A percentile compares a stretch with the other conserved stretches of the same genome.
Conservation (phyloP, 2,329 filamentous ascomycete genomes). For the Aphanocladium album region DNA sequence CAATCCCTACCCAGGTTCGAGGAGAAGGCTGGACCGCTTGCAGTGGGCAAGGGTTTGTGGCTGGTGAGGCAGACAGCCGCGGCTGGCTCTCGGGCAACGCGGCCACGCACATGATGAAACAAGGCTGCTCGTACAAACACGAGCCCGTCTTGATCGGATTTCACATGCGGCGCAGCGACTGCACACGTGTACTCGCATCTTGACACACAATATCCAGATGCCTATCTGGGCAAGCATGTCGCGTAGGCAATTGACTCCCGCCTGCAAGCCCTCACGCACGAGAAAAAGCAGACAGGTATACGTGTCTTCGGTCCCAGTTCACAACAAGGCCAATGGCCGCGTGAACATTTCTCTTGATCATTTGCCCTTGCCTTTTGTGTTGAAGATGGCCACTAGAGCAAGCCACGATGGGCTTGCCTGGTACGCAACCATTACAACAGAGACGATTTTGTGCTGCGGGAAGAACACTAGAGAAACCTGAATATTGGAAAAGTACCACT, state of each 20-base stretch:
- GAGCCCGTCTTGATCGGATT: neutral
- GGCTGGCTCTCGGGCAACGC: neutral
- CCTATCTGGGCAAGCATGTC: neutral
- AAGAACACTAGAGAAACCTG: too few relatives aligned
- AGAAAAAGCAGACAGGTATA: too few relatives aligned
- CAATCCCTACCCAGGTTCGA: neutral
- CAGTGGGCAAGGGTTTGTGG: neutral
- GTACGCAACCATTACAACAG: too few relatives aligned
- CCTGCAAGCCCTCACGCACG: neutral
- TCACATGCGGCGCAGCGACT: neutral
- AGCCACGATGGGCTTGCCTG: too few relatives aligned
- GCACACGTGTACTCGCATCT: neutral
- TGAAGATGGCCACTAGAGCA: too few relatives aligned
- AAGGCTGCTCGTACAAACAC: slow-evolving; percentile 1
- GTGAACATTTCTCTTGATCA: too few relatives aligned
- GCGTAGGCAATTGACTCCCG: too few relatives aligned
- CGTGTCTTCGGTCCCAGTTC: too few relatives aligned
- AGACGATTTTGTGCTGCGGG: too few relatives aligned
- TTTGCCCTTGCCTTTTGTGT: too few relatives aligned
- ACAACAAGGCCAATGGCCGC: too few relatives aligned
- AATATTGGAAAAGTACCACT: too few relatives aligned
- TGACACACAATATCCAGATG: neutral
- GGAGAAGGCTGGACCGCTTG: neutral
- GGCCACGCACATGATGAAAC: neutral
- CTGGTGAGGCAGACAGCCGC: neutral